phyloP scores from a whole-genome alignment of 805 yeast species.

The Candida cerambycidarum region DNA sequence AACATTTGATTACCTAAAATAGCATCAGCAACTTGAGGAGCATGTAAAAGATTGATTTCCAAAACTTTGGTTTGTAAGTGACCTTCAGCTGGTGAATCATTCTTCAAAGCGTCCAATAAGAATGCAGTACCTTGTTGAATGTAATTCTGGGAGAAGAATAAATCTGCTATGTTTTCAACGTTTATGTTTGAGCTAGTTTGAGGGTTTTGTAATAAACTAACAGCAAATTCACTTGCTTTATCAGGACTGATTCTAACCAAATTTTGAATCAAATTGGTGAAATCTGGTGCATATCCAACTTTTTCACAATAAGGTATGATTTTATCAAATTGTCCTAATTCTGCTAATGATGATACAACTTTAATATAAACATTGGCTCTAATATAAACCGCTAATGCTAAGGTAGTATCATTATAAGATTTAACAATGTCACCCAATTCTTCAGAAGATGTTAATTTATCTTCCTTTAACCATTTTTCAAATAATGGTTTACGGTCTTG shows the following conservation, averaged over 20 bases:
- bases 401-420: conserved; percentile 71
- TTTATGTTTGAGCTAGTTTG: conserved; percentile 53
- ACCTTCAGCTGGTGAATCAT: conserved; percentile 91
- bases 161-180: conserved; percentile 85
- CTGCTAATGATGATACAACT: conserved; percentile 90
- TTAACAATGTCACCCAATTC: conserved; percentile 96
- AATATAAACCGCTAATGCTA: conserved; percentile 89
- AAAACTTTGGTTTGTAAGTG: conserved; percentile 92
- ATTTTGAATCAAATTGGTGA: conserved; percentile 83
- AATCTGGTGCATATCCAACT: conserved; percentile 87
- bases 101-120: conserved; percentile 90
- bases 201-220: conserved; percentile 67
- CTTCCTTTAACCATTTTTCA: conserved; percentile 96
- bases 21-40: conserved; percentile 99
- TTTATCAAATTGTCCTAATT: conserved; percentile 94
- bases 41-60: conserved; percentile 89
- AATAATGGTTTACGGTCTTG: conserved; percentile 91
- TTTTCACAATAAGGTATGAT: conserved; percentile 91
- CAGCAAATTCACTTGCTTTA: conserved; percentile 95
- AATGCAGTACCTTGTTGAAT: conserved; percentile 98
- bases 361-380: conserved; percentile 81
- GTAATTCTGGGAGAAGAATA: conserved; percentile 89
- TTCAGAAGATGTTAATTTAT: conserved; percentile 91
- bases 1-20: conserved; percentile 94
- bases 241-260: conserved; percentile 94